A percentile compares a stretch with the other conserved stretches of the same genome.
These are phyloP conservation scores for Ichthyophthirius multifiliis DNA, from an alignment of 169 alveolate species.

Conservation along the genomic window DNA sequence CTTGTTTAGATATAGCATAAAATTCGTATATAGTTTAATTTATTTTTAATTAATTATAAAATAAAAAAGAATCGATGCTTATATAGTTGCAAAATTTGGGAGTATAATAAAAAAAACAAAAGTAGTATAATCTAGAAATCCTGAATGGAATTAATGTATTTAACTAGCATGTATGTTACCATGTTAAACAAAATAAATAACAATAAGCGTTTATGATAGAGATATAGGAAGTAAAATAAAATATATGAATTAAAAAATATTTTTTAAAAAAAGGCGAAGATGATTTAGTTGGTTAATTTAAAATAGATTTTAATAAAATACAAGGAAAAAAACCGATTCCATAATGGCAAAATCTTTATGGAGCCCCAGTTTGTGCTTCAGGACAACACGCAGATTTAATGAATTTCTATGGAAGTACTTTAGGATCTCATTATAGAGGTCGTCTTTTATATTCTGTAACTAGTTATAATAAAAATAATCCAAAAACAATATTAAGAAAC, in stretches of 20 bases:
- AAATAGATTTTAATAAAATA: constrained; percentile 33
- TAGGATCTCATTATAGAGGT: constrained; percentile 69
- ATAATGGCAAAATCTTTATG: constrained; percentile 62
- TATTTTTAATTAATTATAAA: neutral
- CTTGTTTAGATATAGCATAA: constrained; percentile 35
- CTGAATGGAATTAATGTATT: constrained; percentile 45
- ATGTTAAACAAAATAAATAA: constrained; percentile 31
- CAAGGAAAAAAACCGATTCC: constrained; percentile 34
- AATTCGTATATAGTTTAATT: neutral
- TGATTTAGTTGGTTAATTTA: constrained; percentile 57
- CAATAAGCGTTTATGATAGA: constrained; percentile 24
- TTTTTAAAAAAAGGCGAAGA: constrained; percentile 14
- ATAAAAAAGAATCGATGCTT: constrained; percentile 40
- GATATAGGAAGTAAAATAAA: constrained; percentile 24
- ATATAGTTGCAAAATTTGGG: constrained; percentile 40
- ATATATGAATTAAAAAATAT: constrained; percentile 31
- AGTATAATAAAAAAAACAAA: constrained; percentile 19
- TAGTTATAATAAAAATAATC: constrained; percentile 42
- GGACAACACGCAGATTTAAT: constrained; percentile 56
- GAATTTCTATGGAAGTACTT: constrained; percentile 50
- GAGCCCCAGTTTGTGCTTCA: constrained; percentile 49
- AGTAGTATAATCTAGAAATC: constrained; percentile 36
- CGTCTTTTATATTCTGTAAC: constrained; percentile 40
- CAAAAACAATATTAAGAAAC: constrained; percentile 41
- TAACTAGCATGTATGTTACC: constrained; percentile 30